Evolutionary conservation across 495 filamentous ascomycete genomes (phyloP), one percentile per base, ranked within the genome.

Genomic region (Penicillium daleae): DNA sequence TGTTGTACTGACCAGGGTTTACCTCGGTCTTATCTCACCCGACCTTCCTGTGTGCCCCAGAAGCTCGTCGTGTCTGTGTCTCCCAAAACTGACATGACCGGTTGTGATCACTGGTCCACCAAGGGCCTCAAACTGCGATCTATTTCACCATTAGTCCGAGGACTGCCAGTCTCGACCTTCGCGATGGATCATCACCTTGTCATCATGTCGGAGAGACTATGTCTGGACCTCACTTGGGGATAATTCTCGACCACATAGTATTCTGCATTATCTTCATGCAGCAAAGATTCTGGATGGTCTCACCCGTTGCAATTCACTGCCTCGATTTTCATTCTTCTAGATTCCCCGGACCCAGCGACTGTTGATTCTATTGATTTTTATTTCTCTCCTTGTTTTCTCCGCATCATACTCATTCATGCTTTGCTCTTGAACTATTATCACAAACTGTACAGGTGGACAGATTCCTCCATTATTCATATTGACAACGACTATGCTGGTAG

Each of bases 281-380:
- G 52, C 51, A 62, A 56, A 48, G 42, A 35, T 31, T 35, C 4
- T 54, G 42, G 21, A 48, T 53, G 40, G 37, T 24, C 21, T 54
- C 54, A 54, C 64, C 57, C n/a, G 59, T 60, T 19, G 42, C 42
- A 46, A 46, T 53, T 61, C 59, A 44, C 57, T 46, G 58, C 39
- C 44, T 59, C 55, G 42, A 55, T 60, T 65, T 32, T 60, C 55
- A 51, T 67, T 63, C 51, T 67, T 66, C 61, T 74, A 71, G 68
- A 71, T 74, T 75, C 68, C 68, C 70, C 64, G 62, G 61, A 42
- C 63, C 61, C 66, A 73, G 66, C 70, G 66, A 61, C 60, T 62
- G 62, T 61, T 61, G 24, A 55, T 59, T 50, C 54, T 37, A 53
- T 32, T 61, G 63, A 37, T 59, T 56, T 35, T 64, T 37, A 31